A percentile compares a stretch with the other conserved stretches of the same genome.
These are phyloP conservation scores for Aspergillus candidus DNA, from an alignment of 2,329 filamentous ascomycete genomes.

Conservation along the genomic window DNA sequence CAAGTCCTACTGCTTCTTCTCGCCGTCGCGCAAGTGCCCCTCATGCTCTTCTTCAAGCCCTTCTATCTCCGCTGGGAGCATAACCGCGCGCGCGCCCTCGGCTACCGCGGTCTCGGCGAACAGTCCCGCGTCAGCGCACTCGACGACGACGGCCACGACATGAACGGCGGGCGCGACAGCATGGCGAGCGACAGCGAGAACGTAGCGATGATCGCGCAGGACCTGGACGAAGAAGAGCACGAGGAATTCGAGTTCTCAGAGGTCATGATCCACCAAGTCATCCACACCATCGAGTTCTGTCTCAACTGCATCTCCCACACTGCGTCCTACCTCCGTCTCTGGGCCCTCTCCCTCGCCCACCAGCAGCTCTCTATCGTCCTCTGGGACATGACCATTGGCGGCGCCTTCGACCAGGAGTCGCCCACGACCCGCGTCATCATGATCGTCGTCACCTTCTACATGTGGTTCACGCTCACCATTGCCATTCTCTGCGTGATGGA, in stretches of 20 bases:
- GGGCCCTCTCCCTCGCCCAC: constrained; percentile 94
- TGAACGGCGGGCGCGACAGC: constrained; percentile 57
- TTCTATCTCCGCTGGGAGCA: constrained; percentile 92
- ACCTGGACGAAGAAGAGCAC: constrained; percentile 72
- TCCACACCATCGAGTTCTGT: constrained; percentile 99
- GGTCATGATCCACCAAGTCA: constrained; percentile 97
- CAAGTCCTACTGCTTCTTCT: constrained; percentile 75
- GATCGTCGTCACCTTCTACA: constrained; percentile 73
- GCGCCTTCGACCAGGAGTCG: constrained; percentile 58
- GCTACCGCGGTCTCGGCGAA: constrained; percentile 91
- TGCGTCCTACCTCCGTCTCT: constrained; percentile 95
- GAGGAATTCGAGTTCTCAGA: constrained; percentile 97
- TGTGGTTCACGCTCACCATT: constrained; percentile 84
- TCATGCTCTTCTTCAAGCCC: constrained; percentile 90
- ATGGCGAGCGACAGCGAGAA: constrained; percentile 72
- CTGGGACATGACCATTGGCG: constrained; percentile 90
- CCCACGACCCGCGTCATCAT: constrained; percentile 68
- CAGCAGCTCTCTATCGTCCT: constrained; percentile 95
- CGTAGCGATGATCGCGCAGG: constrained; percentile 81
- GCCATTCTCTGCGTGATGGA: constrained; percentile 88
- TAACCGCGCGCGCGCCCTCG: constrained; percentile 77
- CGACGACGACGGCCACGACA: constrained; percentile 80
- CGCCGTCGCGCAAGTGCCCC: constrained; percentile 78
- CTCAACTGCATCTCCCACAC: constrained; percentile 99
- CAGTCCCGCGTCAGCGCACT: constrained; percentile 79